These are phyloP conservation scores for Talaromyces adpressus DNA, from an alignment of 495 filamentous ascomycete genomes.

Conservation along the genomic window DNA sequence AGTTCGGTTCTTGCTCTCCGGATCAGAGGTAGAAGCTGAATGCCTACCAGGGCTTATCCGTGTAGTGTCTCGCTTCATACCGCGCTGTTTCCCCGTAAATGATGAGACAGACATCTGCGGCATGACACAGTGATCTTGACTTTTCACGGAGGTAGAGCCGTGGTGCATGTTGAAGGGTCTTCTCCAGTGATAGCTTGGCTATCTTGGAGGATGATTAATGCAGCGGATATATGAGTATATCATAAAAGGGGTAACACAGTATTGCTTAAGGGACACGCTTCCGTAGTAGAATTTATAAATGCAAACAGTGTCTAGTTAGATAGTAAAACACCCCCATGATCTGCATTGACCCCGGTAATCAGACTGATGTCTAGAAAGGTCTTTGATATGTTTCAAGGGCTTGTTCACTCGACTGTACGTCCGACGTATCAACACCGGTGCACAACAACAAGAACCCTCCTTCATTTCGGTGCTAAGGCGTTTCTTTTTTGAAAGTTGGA, in stretches of 20 bases:
- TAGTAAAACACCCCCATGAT: neutral
- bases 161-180: neutral
- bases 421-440: neutral
- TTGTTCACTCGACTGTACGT: conserved; percentile 1
- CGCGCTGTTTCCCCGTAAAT: neutral
- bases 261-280: neutral
- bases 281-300: neutral
- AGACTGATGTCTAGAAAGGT: neutral
- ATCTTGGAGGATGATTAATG: neutral
- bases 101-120: neutral
- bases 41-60: neutral
- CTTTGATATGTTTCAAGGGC: neutral
- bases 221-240: neutral
- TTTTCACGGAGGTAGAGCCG: neutral
- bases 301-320: neutral
- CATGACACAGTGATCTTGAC: neutral
- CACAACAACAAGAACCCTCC: neutral
- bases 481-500: neutral
- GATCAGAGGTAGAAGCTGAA: conserved; percentile 18
- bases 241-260: neutral
- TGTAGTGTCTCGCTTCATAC: neutral
- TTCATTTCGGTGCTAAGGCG: neutral
- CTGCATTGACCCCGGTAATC: neutral
- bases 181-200: neutral
- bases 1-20: conserved; percentile 28